Base-by-base conservation (phyloP, 1,139 yeast species). In the Kluyveromyces sp. region DNA sequence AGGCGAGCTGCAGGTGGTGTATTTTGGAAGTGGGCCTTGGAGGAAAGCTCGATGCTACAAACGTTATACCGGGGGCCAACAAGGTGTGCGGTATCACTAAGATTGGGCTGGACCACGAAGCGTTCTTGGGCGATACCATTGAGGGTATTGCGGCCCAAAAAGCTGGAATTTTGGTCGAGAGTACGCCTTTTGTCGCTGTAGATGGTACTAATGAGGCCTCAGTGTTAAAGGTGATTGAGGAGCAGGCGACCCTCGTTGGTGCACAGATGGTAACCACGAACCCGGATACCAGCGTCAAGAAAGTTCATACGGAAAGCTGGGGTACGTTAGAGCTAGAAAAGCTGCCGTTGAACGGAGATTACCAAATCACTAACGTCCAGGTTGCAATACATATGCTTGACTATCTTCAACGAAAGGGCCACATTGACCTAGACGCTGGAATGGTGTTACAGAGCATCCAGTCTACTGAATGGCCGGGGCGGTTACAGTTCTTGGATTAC, bases 1-100 rank as follows among this genome's bases (percentile, higher is more conserved):
- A 72, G 7, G 72, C 73, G 40, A 64, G 70, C 11, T 83, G 87
- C 2, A 78, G 80, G 30, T 65, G 83, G 49, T 95, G 95, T 0
- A 76, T 88, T 1, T 66, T 89, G 28, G 97, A 89, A 59, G 96
- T 87, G 2, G 97, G 97, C 0, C 68, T 89, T 4, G 97, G 97
- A 2, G 97, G 97, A 0, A 62, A 85, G 34, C 62, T 80, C 31
- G 97, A 89, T 64, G 88, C 96, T 1, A 89, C 97, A 0, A 89
- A 89, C 65, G 85, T 80, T 49, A 43, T 74, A 43, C 58, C 68
- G 0, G 65, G 64, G 0, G 25, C 33, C 4, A 42, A 47, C 9
- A 79, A 82, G 3, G 48, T 83, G 1, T 74, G 88, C 2, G 95
- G 82, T 0, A 81, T 89, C 32, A 80, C 96, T 9, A 87, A 86